Evolutionary conservation across 2,329 filamentous ascomycete species (phyloP).

Genomic region (Coniochaeta sp.): DNA sequence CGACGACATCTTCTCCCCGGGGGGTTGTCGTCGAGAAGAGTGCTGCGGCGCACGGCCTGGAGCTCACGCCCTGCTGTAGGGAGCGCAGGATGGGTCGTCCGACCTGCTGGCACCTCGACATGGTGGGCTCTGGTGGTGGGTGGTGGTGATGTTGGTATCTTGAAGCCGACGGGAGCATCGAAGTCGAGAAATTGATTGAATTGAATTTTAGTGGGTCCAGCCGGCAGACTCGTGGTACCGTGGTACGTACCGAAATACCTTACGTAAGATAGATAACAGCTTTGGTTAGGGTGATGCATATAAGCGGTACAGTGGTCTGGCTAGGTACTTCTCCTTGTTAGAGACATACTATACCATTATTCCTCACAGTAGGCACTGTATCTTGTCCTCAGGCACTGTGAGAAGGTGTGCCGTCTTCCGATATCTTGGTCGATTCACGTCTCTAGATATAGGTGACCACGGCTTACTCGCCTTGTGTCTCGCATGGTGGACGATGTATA

Average conservation of each 20-base stretch:
- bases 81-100: constrained; percentile 49
- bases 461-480: no score
- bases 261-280: no score
- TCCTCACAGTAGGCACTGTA: no score
- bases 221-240: no score
- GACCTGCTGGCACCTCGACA: constrained; percentile 55
- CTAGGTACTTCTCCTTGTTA: no score
- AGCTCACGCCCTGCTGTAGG: constrained; percentile 32
- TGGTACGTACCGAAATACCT: background rate
- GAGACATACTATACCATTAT: no score
- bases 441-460: no score
- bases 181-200: constrained; percentile 3
- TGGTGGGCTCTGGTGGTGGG: constrained; percentile 22
- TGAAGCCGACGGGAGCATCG: background rate
- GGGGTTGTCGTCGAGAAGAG: constrained; percentile 26
- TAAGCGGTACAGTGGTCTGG: background rate
- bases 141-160: constrained; percentile 6
- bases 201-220: constrained; percentile 3
- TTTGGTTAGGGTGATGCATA: background rate
- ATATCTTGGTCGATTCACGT: no score
- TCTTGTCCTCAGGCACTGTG: no score
- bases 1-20: constrained; percentile 26
- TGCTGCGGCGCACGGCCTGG: constrained; percentile 12
- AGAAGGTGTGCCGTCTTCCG: no score
- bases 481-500: no score